Base-by-base conservation (phyloP, 768 basidiomycete genomes). In the Boletus rubropictus region DNA sequence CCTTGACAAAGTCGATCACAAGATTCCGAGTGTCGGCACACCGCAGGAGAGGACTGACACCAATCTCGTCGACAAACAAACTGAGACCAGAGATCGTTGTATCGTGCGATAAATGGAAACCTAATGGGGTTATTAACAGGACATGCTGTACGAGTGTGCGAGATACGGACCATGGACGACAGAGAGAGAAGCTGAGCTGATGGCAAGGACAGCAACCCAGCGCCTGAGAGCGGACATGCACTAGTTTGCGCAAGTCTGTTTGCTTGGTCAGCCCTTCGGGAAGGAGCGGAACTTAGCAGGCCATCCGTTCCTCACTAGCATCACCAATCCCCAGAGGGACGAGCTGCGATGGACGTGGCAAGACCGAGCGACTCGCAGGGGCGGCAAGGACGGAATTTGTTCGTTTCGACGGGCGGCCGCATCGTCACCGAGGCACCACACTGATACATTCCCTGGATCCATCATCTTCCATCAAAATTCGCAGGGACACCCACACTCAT, bases 91-190 rank as follows among this genome's bases (percentile, higher is more conserved):
- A 69, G 18, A 75, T 73, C 0, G 76, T 68, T 18, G 81, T 77
- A 51, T 79, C 74, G 12, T 65, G 64, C 0, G 77, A 74, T 3
- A 82, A 77, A 35, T 77, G 69, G 35, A 88, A 73, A 82, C 78
- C 82, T 82, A 24, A 29, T 11, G 39, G 3, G 31, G 6, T 50
- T 28, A 27, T 33, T 35, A 15, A 32, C 7, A 17, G 4, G 11
- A 44, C 11, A 12, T 12, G 22, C 15, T 28, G 22, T 42, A 39
- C 28, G 31, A 44, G 7, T 1, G 7, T 5, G 11, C 3, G 21
- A 7, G 12, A 44, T 20, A 70, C 79, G 33, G 44, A 79, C 81
- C 59, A 79, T 73, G 77, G 1, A 80, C 75, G 5, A 74, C 76
- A 44, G 77, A 78, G 10, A 76, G 65, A 6, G 76, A 69, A 10